Evolutionary conservation across 345 rosid species (phyloP).

Genomic region (Microcos paniculata): DNA sequence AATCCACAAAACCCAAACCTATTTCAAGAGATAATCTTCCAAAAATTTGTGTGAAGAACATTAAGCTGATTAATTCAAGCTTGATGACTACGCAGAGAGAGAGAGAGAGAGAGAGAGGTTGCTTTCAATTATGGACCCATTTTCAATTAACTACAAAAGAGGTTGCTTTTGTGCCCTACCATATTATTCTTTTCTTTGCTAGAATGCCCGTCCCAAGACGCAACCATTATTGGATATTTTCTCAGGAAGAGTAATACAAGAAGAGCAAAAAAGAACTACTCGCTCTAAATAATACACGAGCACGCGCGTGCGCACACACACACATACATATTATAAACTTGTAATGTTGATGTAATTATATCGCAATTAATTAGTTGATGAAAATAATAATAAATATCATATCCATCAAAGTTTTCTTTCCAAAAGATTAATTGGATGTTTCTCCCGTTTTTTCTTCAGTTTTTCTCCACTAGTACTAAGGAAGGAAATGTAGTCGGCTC

Average conservation of each 20-base stretch:
- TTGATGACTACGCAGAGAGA: constrained; percentile 27
- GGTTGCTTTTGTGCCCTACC: constrained; percentile 17
- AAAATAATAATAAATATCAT: not conserved
- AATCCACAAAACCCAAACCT: not conserved
- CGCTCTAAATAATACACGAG: no score
- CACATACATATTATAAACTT: not conserved
- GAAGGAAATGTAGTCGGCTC: not conserved
- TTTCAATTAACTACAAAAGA: constrained; percentile 16
- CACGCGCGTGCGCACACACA: not conserved
- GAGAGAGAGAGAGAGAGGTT: constrained; percentile 9
- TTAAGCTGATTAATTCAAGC: constrained; percentile 13
- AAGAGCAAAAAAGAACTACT: not conserved
- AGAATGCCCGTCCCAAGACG: constrained; percentile 22
- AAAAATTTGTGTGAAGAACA: not conserved
- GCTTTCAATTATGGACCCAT: constrained; percentile 29
- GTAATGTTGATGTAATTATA: not conserved
- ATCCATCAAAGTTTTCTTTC: not conserved
- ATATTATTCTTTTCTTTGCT: constrained; percentile 4
- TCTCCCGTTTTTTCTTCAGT: not conserved
- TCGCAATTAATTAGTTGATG: not conserved
- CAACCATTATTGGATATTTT: constrained; percentile 23
- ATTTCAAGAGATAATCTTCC: not conserved
- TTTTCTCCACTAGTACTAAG: not conserved
- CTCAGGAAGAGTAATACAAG: not conserved
- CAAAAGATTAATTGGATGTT: not conserved